phyloP scores from a whole-genome alignment of 202 grass and related monocot species.

The Schoenoplectus tabernaemontani region DNA sequence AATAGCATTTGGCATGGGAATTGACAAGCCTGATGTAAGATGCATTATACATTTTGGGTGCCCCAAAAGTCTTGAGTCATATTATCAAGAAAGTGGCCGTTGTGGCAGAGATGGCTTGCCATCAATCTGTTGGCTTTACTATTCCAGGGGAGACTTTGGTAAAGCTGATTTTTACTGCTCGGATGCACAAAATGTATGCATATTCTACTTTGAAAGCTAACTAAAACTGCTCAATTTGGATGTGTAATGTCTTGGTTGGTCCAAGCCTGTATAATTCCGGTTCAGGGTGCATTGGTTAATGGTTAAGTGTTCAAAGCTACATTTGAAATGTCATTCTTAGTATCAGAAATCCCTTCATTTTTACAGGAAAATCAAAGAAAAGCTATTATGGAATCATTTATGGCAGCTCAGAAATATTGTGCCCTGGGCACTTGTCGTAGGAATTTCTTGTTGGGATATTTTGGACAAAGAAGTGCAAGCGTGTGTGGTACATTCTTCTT shows the following conservation, averaged over 20 bases:
- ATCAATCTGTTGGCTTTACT: slow-evolving; percentile 90
- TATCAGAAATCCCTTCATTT: neutral
- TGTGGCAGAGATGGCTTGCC: slow-evolving; percentile 88
- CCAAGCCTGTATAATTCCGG: neutral
- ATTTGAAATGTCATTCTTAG: slow-evolving; percentile 4
- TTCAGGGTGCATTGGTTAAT: neutral
- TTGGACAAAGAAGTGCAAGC: slow-evolving; percentile 46
- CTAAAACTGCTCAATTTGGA: neutral
- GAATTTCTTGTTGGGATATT: slow-evolving; percentile 76
- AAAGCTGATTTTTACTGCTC: slow-evolving; percentile 87
- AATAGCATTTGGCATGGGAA: slow-evolving; percentile 98
- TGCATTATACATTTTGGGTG: slow-evolving; percentile 92
- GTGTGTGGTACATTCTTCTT: slow-evolving; percentile 51
- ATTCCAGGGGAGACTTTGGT: slow-evolving; percentile 78
- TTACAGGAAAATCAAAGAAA: slow-evolving; percentile 53
- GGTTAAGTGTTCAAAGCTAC: neutral
- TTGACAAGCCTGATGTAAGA: slow-evolving; percentile 93
- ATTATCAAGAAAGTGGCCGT: slow-evolving; percentile 97
- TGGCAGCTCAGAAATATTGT: slow-evolving; percentile 86
- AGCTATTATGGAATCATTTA: slow-evolving; percentile 81
- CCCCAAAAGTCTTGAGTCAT: slow-evolving; percentile 85
- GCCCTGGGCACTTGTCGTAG: slow-evolving; percentile 59
- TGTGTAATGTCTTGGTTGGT: neutral
- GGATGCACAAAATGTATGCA: slow-evolving; percentile 64
- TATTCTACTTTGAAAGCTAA: neutral